Conservation (phyloP, 139 green algal species). For the Desmodesmus armatus region DNA sequence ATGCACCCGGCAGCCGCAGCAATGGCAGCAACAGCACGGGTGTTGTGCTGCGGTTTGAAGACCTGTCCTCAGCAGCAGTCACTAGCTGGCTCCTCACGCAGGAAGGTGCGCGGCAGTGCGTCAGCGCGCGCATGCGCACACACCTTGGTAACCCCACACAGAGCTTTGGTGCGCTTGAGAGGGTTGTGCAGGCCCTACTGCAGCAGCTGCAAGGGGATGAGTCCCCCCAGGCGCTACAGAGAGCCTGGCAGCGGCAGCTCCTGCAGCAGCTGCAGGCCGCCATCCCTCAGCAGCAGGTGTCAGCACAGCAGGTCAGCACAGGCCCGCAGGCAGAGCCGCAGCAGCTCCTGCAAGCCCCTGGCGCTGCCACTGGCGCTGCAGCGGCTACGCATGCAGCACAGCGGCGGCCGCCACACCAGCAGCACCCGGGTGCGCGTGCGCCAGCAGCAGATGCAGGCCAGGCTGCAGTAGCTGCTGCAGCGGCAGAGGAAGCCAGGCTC, state of each 20-base stretch:
- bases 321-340: slow-evolving; percentile 14
- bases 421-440: not conserved
- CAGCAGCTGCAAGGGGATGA: slow-evolving; percentile 1
- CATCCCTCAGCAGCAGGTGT: slow-evolving; percentile 42
- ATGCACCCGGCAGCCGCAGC: not conserved
- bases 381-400: not conserved
- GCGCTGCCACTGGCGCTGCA: not conserved
- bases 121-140: slow-evolving; percentile 67
- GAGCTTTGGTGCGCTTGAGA: slow-evolving; percentile 79
- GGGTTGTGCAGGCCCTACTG: slow-evolving; percentile 53
- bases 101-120: slow-evolving; percentile 63
- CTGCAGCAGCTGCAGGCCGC: slow-evolving; percentile 10
- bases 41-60: not conserved
- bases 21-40: slow-evolving; percentile 1
- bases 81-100: slow-evolving; percentile 60
- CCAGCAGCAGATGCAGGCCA: not conserved
- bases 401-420: too few relatives aligned
- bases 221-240: not conserved
- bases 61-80: not conserved
- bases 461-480: not conserved
- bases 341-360: slow-evolving; percentile 33
- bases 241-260: slow-evolving; percentile 10
- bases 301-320: slow-evolving; percentile 31
- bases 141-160: slow-evolving; percentile 78
- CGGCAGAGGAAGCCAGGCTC: not conserved